A percentile compares a stretch with the other conserved stretches of the same genome.
phyloP scores from a whole-genome alignment of 495 filamentous ascomycete genomes.

The Entonaema liquescens region DNA sequence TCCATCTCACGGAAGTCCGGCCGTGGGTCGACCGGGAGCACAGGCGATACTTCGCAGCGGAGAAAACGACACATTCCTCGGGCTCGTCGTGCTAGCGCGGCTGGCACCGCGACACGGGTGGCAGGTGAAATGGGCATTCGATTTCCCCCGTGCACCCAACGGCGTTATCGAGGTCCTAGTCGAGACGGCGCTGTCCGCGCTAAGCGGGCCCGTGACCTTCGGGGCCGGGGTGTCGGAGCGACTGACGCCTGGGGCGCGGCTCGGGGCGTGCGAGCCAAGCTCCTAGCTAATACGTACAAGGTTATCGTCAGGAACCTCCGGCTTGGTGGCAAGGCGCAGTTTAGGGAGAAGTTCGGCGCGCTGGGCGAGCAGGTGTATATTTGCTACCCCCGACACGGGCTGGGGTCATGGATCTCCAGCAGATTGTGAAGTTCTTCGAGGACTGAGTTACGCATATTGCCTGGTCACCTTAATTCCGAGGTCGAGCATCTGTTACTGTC shows the following conservation, averaged over 20 bases:
- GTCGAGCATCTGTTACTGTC: background rate
- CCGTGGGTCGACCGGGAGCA: constrained; percentile 73
- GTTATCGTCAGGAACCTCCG: constrained; percentile 71
- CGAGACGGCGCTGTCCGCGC: constrained; percentile 67
- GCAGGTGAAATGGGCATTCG: constrained; percentile 77
- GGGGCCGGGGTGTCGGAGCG: constrained; percentile 67
- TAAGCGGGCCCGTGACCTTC: constrained; percentile 69
- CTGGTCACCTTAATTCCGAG: background rate
- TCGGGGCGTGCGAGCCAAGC: constrained; percentile 69
- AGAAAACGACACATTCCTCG: constrained; percentile 60
- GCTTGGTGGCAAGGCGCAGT: constrained; percentile 73
- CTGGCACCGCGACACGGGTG: constrained; percentile 70
- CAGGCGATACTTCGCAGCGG: constrained; percentile 72
- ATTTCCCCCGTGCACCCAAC: constrained; percentile 71
- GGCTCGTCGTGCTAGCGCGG: constrained; percentile 70
- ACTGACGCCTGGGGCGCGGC: constrained; percentile 68
- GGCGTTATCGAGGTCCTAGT: constrained; percentile 74
- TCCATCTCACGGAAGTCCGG: constrained; percentile 73
- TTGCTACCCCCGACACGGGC: constrained; percentile 59
- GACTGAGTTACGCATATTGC: background rate
- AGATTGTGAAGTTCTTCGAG: constrained; percentile 20
- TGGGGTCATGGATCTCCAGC: constrained; percentile 8
- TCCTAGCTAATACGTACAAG: constrained; percentile 71
- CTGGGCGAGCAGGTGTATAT: constrained; percentile 71
- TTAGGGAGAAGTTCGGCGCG: constrained; percentile 74